Conservation (phyloP, 1,284 basidiomycete species). For the Irpex rosettiformis region DNA sequence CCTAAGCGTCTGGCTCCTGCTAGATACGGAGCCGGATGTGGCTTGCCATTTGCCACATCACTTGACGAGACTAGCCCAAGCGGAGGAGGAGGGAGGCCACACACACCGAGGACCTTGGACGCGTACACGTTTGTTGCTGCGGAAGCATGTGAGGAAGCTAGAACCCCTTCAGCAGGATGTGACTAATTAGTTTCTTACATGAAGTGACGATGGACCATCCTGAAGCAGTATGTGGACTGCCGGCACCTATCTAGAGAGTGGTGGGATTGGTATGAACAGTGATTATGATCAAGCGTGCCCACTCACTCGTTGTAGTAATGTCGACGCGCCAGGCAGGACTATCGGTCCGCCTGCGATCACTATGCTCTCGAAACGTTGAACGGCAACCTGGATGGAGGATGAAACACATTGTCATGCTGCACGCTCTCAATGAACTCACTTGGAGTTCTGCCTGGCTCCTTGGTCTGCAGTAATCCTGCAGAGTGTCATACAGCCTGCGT, state of each 20-base stretch:
- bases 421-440: conserved; percentile 32
- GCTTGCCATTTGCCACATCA: conserved; percentile 75
- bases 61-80: conserved; percentile 67
- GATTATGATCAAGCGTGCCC: background rate
- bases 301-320: conserved; percentile 46
- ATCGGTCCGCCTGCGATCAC: conserved; percentile 60
- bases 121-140: conserved; percentile 69
- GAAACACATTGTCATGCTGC: background rate
- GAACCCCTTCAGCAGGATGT: background rate
- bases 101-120: conserved; percentile 55
- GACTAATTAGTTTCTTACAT: conserved; percentile 35
- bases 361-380: conserved; percentile 60
- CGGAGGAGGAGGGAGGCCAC: conserved; percentile 52
- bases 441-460: conserved; percentile 51
- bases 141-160: background rate
- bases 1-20: conserved; percentile 53
- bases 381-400: conserved; percentile 42
- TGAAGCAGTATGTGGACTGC: conserved; percentile 29
- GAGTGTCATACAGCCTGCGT: conserved; percentile 68
- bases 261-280: conserved; percentile 3
- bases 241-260: conserved; percentile 24
- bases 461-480: conserved; percentile 66
- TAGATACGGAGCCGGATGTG: conserved; percentile 78
- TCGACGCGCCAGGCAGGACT: conserved; percentile 49
- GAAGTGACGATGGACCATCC: conserved; percentile 81